A percentile compares a stretch with the other conserved stretches of the same genome.
Evolutionary conservation across 306 rosid species (phyloP).

Genomic region (Lathyrus oleraceus): DNA sequence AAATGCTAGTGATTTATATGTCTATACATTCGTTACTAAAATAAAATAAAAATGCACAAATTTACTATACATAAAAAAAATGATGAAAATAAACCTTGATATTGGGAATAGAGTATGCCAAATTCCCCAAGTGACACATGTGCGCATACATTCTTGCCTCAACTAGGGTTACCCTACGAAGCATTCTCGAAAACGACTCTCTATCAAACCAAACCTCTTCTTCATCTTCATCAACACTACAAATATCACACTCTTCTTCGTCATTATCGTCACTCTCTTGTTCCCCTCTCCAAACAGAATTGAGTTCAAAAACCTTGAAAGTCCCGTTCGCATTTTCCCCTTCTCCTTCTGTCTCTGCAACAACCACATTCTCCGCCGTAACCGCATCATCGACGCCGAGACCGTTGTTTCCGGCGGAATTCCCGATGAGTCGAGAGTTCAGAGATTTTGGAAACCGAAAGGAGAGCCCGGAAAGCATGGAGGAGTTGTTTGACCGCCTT

Average conservation of each 20-base stretch:
- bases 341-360: neutral
- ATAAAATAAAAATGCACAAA: no score
- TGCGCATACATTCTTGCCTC: neutral
- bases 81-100: neutral
- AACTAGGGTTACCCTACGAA: slow-evolving; percentile 23
- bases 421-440: neutral
- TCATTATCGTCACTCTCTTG: neutral
- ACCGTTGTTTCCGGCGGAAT: neutral
- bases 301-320: neutral
- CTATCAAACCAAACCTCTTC: slow-evolving; percentile 48
- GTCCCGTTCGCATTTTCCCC: neutral
- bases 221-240: slow-evolving; percentile 6
- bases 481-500: neutral
- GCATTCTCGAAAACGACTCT: slow-evolving; percentile 68
- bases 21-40: no score
- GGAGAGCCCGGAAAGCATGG: neutral
- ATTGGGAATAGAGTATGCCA: neutral
- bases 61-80: no score
- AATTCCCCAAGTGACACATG: neutral
- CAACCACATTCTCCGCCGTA: neutral
- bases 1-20: neutral
- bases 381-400: neutral
- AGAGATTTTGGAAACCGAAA: neutral
- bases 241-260: neutral
- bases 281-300: neutral